These are phyloP conservation scores for Kwoniella pini DNA, from an alignment of 768 basidiomycete genomes.

Conservation along the genomic window DNA sequence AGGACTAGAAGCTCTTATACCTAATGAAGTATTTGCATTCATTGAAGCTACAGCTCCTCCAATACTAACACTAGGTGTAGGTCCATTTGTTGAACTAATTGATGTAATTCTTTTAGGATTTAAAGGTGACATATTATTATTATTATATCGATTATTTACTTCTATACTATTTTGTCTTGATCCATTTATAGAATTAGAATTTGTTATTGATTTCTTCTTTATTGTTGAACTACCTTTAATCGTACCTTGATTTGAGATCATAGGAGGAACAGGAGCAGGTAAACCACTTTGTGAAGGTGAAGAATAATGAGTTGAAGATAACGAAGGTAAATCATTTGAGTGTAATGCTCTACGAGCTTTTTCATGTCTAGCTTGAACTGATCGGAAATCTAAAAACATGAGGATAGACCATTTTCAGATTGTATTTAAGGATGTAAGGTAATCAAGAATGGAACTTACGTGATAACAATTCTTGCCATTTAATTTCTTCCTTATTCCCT, in stretches of 20 bases:
- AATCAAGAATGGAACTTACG: slow-evolving; percentile 53
- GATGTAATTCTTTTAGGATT: slow-evolving; percentile 44
- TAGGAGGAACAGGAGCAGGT: slow-evolving; percentile 18
- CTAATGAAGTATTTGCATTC: slow-evolving; percentile 31
- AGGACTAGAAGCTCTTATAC: slow-evolving; percentile 35
- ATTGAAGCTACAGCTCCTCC: slow-evolving; percentile 49
- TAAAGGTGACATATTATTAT: slow-evolving; percentile 42
- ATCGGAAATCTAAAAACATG: slow-evolving; percentile 66
- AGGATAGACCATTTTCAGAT: neutral
- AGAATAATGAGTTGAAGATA: slow-evolving; percentile 41
- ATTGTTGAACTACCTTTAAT: neutral
- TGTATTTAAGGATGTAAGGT: neutral
- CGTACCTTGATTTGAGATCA: neutral
- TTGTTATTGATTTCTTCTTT: slow-evolving; percentile 15
- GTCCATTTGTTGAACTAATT: slow-evolving; percentile 1
- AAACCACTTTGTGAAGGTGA: slow-evolving; percentile 45
- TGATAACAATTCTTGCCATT: slow-evolving; percentile 89
- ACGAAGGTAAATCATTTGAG: slow-evolving; percentile 38
- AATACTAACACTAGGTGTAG: slow-evolving; percentile 26
- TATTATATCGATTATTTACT: neutral
- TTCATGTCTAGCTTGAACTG: slow-evolving; percentile 86
- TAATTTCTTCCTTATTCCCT: slow-evolving; percentile 80
- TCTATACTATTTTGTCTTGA: slow-evolving; percentile 11
- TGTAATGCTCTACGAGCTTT: slow-evolving; percentile 80
- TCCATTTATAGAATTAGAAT: slow-evolving; percentile 6